Evolutionary conservation across 2,329 filamentous ascomycete genomes (phyloP).

Genomic region (Beauveria brongniartii): DNA sequence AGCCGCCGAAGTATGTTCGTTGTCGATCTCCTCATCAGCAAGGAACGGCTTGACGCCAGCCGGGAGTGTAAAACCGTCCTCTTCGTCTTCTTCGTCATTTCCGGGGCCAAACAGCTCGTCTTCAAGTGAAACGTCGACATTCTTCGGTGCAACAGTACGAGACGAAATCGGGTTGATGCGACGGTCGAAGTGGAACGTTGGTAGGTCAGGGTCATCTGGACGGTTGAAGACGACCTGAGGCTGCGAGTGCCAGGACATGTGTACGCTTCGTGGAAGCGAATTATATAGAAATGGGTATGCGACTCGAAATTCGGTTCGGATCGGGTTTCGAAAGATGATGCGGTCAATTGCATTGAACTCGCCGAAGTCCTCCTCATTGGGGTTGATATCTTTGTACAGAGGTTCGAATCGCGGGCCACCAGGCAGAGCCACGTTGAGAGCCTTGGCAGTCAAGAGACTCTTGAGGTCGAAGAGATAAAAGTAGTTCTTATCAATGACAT

Average conservation of each 20-base stretch:
- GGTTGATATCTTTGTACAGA: conserved; percentile 96
- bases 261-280: conserved; percentile 87
- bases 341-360: conserved; percentile 99
- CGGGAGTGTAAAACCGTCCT: conserved; percentile 79
- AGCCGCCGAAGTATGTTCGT: conserved; percentile 78
- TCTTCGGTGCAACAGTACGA: conserved; percentile 86
- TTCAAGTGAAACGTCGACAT: conserved; percentile 84
- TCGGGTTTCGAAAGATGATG: conserved; percentile 94
- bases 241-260: conserved; percentile 86
- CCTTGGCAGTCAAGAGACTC: conserved; percentile 92
- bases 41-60: conserved; percentile 79
- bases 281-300: conserved; percentile 95
- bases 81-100: conserved; percentile 64
- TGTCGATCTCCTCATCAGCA: conserved; percentile 80
- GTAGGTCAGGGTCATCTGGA: conserved; percentile 79
- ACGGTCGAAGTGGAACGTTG: conserved; percentile 97
- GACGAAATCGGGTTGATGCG: conserved; percentile 96
- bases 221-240: conserved; percentile 88
- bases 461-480: conserved; percentile 95
- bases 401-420: conserved; percentile 95
- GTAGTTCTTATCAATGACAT: conserved; percentile 93
- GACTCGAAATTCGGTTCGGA: conserved; percentile 91
- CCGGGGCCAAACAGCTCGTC: conserved; percentile 84
- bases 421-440: conserved; percentile 93
- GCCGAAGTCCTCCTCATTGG: conserved; percentile 97